A percentile compares a stretch with the other conserved stretches of the same genome.
phyloP scores from a whole-genome alignment of 352 stramenopile genomes.

The Thalassiosira oceanica region DNA sequence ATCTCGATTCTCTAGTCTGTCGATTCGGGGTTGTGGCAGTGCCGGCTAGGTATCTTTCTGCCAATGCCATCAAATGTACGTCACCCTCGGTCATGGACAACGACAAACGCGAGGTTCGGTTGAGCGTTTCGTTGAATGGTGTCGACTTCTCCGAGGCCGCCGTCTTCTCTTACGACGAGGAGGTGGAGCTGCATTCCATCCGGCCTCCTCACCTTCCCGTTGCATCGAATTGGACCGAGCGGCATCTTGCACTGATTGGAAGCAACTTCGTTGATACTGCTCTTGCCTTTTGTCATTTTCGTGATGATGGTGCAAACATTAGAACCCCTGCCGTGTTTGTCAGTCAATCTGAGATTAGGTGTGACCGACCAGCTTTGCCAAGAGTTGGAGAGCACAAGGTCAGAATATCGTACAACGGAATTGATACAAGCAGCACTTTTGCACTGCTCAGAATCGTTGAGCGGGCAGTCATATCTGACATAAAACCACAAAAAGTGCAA shows the following conservation, averaged over 20 bases:
- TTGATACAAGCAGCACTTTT: constrained; percentile 84
- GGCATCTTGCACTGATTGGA: constrained; percentile 37
- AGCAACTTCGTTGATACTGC: constrained; percentile 52
- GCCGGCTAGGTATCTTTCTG: too few species aligned
- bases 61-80: constrained; percentile 37
- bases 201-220: constrained; percentile 35
- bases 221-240: background rate
- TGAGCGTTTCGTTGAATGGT: constrained; percentile 53
- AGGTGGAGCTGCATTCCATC: constrained; percentile 31
- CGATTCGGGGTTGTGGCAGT: too few species aligned
- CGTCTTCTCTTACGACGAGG: constrained; percentile 44
- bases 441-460: constrained; percentile 78
- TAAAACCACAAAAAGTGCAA: constrained; percentile 46
- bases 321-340: constrained; percentile 31
- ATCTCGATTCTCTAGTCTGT: too few species aligned
- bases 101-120: constrained; percentile 17
- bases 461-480: constrained; percentile 60
- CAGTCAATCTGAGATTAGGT: constrained; percentile 41
- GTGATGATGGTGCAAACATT: constrained; percentile 22
- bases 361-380: constrained; percentile 23
- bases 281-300: constrained; percentile 44
- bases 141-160: constrained; percentile 16
- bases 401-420: constrained; percentile 44
- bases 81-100: constrained; percentile 32
- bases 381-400: constrained; percentile 24